Evolutionary conservation across 306 rosid species (phyloP).

Genomic region (Carpinus fangiana): DNA sequence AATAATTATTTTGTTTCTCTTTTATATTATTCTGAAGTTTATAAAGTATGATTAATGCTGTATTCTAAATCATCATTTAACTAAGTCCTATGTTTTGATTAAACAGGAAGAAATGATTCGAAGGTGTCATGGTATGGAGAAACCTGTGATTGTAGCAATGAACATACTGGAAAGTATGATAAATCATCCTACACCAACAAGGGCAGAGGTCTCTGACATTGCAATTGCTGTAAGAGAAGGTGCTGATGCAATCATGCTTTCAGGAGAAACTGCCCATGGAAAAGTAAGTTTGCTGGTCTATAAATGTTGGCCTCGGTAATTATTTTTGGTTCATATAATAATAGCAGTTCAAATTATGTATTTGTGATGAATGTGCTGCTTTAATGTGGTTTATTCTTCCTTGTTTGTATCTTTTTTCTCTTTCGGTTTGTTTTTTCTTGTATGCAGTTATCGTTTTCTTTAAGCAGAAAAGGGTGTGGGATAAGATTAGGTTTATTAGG

Average conservation of each 20-base stretch:
- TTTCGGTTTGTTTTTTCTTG: background rate
- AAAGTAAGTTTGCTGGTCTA: constrained; percentile 60
- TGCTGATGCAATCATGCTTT: constrained; percentile 96
- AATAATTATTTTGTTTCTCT: constrained; percentile 10
- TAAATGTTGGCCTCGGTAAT: no score
- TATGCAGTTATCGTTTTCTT: background rate
- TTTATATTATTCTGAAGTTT: constrained; percentile 8
- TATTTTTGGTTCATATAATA: background rate
- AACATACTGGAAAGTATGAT: constrained; percentile 99
- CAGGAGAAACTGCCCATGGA: constrained; percentile 99
- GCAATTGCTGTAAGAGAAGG: constrained; percentile 95
- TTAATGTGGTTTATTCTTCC: background rate
- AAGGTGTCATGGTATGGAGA: constrained; percentile 79
- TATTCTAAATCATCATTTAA: constrained; percentile 17
- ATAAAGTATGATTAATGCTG: constrained; percentile 17
- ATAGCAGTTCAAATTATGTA: background rate
- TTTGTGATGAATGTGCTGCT: background rate
- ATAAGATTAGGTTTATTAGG: background rate
- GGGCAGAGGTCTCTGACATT: constrained; percentile 97
- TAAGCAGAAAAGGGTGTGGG: background rate
- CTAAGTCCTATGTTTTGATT: constrained; percentile 27
- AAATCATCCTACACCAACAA: constrained; percentile 90
- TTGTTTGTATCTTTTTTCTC: background rate
- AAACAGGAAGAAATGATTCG: constrained; percentile 81
- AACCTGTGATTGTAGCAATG: constrained; percentile 96